Conservation (phyloP, 495 filamentous ascomycete species). For the Penicillium cataractarum region DNA sequence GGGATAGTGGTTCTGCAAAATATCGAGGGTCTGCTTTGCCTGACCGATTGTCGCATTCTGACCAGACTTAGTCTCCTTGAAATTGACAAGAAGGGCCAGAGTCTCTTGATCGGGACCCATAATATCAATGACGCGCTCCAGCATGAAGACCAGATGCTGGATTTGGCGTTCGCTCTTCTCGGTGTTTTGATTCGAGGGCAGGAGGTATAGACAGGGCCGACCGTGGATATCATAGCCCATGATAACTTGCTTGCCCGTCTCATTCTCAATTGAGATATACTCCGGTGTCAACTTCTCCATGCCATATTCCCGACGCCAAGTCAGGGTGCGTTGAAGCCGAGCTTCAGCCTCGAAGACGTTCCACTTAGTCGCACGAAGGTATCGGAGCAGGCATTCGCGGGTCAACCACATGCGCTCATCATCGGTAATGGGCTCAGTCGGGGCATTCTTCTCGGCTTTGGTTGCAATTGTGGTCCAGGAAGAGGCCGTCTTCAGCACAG, state of each 20-base stretch:
- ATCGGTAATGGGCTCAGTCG: constrained; percentile 69
- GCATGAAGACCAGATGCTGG: constrained; percentile 92
- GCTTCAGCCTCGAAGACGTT: constrained; percentile 71
- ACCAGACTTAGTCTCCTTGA: constrained; percentile 75
- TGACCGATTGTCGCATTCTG: constrained; percentile 75
- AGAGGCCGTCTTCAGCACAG: constrained; percentile 66
- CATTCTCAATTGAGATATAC: constrained; percentile 86
- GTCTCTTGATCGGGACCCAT: constrained; percentile 87
- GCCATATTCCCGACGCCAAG: constrained; percentile 89
- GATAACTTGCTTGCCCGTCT: constrained; percentile 91
- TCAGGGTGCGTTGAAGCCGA: constrained; percentile 75
- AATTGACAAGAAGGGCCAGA: constrained; percentile 83
- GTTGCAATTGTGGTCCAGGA: constrained; percentile 73
- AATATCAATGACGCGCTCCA: constrained; percentile 86
- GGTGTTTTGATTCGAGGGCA: constrained; percentile 90
- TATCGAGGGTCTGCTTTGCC: constrained; percentile 78
- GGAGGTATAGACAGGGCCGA: constrained; percentile 85
- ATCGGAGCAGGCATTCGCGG: constrained; percentile 88
- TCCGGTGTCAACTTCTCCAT: constrained; percentile 74
- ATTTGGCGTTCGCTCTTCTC: constrained; percentile 85
- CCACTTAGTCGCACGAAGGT: constrained; percentile 94
- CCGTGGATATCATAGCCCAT: constrained; percentile 83
- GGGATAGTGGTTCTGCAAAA: constrained; percentile 93
- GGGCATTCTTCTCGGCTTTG: constrained; percentile 57
- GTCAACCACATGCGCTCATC: constrained; percentile 88